Evolutionary conservation across 306 rosid genomes (phyloP), one percentile per base, ranked within the genome.

Genomic region (Castanea sativa): DNA sequence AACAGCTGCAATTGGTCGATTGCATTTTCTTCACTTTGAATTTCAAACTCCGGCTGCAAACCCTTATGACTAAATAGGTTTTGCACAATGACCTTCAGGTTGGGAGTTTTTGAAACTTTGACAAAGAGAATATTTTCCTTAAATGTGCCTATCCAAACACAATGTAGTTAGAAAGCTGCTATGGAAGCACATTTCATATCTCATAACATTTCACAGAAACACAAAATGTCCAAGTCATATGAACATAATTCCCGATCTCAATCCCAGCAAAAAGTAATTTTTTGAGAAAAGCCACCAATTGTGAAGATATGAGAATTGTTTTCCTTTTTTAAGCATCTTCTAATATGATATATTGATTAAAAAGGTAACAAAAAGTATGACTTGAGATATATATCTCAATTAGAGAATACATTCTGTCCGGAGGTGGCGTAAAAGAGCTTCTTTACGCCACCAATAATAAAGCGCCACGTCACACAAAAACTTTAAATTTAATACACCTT

Each of bases 91-190:
- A 29, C 60, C 4, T 43, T 80, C 85, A 88, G 27, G 71, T 83
- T 81, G 49, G 87, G 88, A 29, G 38, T 61, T 72, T 81, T 76
- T 16, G 74, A 81, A 74, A 88, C 78, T 10, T 57, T 38, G 49
- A 87, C 19, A 32, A 84, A 92, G 79, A 92, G 72, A 71, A 90
- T 88, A 18, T 87, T 88, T 4, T 75, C 73, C 71, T 74, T 74
- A 86, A 89, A 91, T 77, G 55, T 84, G 73, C 75, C 92, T 91
- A 59, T 19, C 45, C 64, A 86, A 78, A 69, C 5, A 55, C 16
- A 11, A 52, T 52, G 70, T 20, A 9, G 27, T 83, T 71, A 78
- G 76, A 61, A 35, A 32, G 45, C 27, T 49, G 23, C 73, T 60
- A 78, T 43, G 20, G 16, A 53, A 76, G n/a, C 21, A 9, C 72